Conservation (phyloP, 1,284 basidiomycete genomes). For the Schizophyllum commune region DNA sequence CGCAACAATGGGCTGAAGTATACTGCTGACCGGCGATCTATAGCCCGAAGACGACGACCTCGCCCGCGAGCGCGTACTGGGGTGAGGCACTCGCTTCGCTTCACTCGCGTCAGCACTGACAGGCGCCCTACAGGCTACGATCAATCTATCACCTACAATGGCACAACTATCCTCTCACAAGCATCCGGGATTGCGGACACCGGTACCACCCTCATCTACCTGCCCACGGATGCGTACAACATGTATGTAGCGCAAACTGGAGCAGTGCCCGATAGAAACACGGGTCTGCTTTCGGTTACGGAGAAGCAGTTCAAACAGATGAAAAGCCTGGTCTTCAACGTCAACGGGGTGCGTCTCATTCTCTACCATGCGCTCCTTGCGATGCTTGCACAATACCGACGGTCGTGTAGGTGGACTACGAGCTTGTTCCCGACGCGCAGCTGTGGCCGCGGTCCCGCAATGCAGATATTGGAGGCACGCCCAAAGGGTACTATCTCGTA, state of each 20-base stretch:
- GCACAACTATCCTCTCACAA: slow-evolving; percentile 33
- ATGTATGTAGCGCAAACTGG: too few species aligned
- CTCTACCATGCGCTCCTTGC: background rate
- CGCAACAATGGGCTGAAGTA: too few species aligned
- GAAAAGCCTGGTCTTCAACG: slow-evolving; percentile 33
- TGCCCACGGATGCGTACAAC: slow-evolving; percentile 13
- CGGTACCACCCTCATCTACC: slow-evolving; percentile 19
- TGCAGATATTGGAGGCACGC: slow-evolving; percentile 32
- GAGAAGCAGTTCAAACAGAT: slow-evolving; percentile 28
- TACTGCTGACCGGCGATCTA: too few species aligned
- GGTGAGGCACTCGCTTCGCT: background rate
- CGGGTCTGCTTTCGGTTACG: slow-evolving; percentile 31
- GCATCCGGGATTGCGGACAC: slow-evolving; percentile 62
- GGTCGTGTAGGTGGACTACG: slow-evolving; percentile 21
- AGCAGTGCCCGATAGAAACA: too few species aligned
- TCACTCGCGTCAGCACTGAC: background rate
- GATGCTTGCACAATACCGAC: background rate
- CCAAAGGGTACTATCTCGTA: slow-evolving; percentile 39
- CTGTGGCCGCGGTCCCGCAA: slow-evolving; percentile 40
- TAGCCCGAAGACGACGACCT: background rate
- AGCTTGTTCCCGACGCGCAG: slow-evolving; percentile 40
- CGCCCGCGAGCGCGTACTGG: background rate
- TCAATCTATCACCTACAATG: background rate
- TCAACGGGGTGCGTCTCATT: slow-evolving; percentile 26
- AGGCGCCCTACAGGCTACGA: background rate